These are phyloP conservation scores for Afroboletus lepidellus DNA, from an alignment of 1,284 basidiomycete species.

Conservation along the genomic window DNA sequence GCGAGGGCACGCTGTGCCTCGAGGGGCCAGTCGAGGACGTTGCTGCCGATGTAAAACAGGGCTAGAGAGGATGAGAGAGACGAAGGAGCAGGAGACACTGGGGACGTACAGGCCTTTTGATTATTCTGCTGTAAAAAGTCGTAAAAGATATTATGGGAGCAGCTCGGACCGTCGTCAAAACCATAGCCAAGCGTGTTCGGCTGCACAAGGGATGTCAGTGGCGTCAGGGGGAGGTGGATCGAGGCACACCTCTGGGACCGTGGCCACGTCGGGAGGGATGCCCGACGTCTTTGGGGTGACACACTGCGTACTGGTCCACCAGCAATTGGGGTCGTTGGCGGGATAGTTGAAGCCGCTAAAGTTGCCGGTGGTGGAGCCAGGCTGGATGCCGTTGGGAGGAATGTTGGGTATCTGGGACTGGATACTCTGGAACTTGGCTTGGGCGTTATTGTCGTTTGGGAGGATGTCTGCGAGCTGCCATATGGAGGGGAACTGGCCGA, in stretches of 20 bases:
- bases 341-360: conserved; percentile 34
- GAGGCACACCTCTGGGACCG: conserved; percentile 53
- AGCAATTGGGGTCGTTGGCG: too few relatives aligned
- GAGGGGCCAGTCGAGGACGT: conserved; percentile 69
- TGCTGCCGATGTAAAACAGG: conserved; percentile 80
- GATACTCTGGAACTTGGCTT: conserved; percentile 41
- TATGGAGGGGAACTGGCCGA: conserved; percentile 40
- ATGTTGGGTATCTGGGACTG: conserved; percentile 39
- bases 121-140: too few relatives aligned
- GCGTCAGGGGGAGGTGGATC: too few relatives aligned
- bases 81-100: not conserved
- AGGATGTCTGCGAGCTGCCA: conserved; percentile 48
- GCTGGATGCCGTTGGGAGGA: conserved; percentile 36
- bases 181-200: conserved; percentile 61
- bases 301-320: conserved; percentile 63
- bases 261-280: conserved; percentile 52
- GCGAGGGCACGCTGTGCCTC: conserved; percentile 66
- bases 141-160: conserved; percentile 60
- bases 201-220: conserved; percentile 27
- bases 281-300: conserved; percentile 48
- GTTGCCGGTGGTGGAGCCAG: conserved; percentile 33
- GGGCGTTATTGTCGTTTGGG: conserved; percentile 45
- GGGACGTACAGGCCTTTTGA: conserved; percentile 63
- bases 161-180: conserved; percentile 76
- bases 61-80: conserved; percentile 34